These are phyloP conservation scores for Didymella glomerata DNA, from an alignment of 2,329 filamentous ascomycete genomes.

Conservation along the genomic window DNA sequence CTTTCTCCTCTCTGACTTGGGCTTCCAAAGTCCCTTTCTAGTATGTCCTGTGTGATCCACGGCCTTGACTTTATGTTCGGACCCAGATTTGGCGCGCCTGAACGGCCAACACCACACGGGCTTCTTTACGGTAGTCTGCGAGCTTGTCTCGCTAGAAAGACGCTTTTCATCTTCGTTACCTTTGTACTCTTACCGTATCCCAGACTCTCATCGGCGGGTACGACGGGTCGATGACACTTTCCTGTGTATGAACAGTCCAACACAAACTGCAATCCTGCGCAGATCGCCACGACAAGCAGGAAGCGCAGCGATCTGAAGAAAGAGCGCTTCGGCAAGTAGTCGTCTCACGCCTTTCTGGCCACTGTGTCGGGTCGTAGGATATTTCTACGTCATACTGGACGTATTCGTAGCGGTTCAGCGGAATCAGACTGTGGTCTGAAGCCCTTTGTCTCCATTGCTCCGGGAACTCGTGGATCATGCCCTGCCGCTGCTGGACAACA, in stretches of 20 bases:
- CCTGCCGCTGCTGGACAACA: neutral
- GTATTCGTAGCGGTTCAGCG: neutral
- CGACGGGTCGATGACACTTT: neutral
- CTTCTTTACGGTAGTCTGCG: neutral
- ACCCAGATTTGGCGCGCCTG: neutral
- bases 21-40: neutral
- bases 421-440: neutral
- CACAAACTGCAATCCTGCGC: neutral
- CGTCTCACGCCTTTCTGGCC: neutral
- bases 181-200: neutral
- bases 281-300: neutral
- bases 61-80: neutral
- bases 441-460: neutral
- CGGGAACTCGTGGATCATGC: neutral
- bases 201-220: neutral
- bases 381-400: neutral
- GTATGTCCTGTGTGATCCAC: too few species aligned
- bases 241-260: neutral
- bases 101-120: slow-evolving; percentile 1
- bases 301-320: neutral
- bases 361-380: neutral
- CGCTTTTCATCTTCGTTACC: neutral
- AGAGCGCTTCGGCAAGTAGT: neutral
- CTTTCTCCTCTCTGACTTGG: neutral
- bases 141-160: neutral